A percentile compares a stretch with the other conserved stretches of the same genome.
Conservation (phyloP, 352 stramenopile species). For the Phytopythium chamaehyphon region DNA sequence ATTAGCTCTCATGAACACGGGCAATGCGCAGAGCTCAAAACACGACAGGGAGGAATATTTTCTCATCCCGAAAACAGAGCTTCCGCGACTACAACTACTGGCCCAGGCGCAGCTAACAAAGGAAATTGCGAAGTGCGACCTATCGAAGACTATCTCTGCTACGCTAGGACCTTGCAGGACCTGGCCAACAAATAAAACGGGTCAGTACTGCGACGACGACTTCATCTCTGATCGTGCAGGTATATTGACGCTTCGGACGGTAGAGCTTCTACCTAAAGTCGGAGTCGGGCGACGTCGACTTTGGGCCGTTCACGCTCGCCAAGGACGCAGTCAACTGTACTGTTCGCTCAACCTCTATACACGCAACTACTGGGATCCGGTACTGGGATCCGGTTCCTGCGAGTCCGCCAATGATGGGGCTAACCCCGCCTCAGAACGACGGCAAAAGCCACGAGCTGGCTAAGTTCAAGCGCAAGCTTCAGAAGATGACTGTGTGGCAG, state of each 20-base stretch:
- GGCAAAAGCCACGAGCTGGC: no score
- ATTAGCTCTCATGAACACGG: no score
- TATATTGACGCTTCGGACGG: neutral
- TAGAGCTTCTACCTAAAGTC: neutral
- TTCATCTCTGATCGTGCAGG: neutral
- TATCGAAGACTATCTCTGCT: neutral
- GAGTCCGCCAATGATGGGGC: no score
- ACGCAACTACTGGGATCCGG: slow-evolving; percentile 1
- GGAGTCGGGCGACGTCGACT: slow-evolving; percentile 1
- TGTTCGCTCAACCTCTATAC: neutral
- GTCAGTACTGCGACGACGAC: no score
- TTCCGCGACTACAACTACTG: no score
- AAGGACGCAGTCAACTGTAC: slow-evolving; percentile 3
- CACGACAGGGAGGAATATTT: no score
- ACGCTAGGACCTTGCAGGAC: neutral
- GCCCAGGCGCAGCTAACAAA: no score
- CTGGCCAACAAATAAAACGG: neutral
- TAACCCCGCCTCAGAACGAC: no score
- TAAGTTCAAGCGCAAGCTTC: no score
- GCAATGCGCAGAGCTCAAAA: no score
- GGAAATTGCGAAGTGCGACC: neutral
- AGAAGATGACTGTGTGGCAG: neutral
- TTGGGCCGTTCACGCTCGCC: slow-evolving; percentile 2
- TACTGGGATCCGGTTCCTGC: no score
- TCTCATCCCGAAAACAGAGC: no score